phyloP scores from a whole-genome alignment of 805 yeast genomes.

The Priceomyces fermenticarens region DNA sequence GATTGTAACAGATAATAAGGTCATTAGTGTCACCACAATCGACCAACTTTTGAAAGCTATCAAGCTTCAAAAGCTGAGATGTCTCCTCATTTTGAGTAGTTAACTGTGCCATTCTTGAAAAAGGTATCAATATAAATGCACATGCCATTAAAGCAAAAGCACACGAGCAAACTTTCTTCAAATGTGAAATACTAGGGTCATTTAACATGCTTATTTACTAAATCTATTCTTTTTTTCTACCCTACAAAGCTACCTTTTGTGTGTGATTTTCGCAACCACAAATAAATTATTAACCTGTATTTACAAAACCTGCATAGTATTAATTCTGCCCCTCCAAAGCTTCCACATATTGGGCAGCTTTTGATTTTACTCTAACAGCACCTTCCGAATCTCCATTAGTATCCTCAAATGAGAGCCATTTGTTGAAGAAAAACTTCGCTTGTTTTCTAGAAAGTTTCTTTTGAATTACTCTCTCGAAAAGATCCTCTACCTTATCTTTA shows the following conservation, averaged over 20 bases:
- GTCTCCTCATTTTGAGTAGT: not conserved
- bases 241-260: too few species aligned
- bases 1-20: slow-evolving; percentile 15
- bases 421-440: slow-evolving; percentile 90
- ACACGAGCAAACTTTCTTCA: too few species aligned
- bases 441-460: slow-evolving; percentile 77
- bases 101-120: too few species aligned
- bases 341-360: slow-evolving; percentile 77
- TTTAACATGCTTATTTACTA: too few species aligned
- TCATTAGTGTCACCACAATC: slow-evolving; percentile 18
- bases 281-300: not conserved
- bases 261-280: slow-evolving; percentile 8
- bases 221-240: too few species aligned
- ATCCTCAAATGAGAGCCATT: slow-evolving; percentile 85
- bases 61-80: slow-evolving; percentile 7
- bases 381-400: slow-evolving; percentile 63
- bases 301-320: too few species aligned
- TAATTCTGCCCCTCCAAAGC: slow-evolving; percentile 2
- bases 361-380: slow-evolving; percentile 82
- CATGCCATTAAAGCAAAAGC: too few species aligned
- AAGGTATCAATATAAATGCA: too few species aligned
- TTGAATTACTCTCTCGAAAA: slow-evolving; percentile 76
- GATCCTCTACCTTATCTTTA: slow-evolving; percentile 64
- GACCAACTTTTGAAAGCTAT: slow-evolving; percentile 8
- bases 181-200: too few species aligned